Evolutionary conservation across 2,329 filamentous ascomycete genomes (phyloP), one percentile per base, ranked within the genome.

Genomic region (Myriosclerotinia duriaeana): DNA sequence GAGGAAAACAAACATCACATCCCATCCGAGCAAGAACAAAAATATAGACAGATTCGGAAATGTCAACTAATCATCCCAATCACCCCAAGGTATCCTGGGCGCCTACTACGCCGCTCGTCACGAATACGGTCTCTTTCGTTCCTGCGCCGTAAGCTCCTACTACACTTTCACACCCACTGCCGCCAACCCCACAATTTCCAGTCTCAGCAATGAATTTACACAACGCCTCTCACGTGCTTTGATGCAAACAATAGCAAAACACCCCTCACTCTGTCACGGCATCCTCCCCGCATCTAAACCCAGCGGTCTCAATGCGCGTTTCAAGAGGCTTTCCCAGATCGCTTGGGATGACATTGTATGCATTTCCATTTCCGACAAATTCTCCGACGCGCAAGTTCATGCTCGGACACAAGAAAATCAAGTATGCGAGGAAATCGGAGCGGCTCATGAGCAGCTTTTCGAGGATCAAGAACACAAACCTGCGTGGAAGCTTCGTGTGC

Each of bases 401-500:
- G 14, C 3, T 14, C 22, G 26, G 17, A 17, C 30, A 2, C 30
- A 26, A 15, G 48, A 63, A 34, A 15, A 12, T 2, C 46, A 26
- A 4, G 4, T 63, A 9, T n/a, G 60, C 2, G 61, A 63, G 20
- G 36, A 65, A 15, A 36, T 74, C n/a, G 71, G 66, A 15, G 54
- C 22, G n/a, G 63, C 55, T 12, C 72, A 74, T 64, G 56, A 69
- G 26, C 38, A 59, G n/a, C 56, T 66, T 1, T 73, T 66, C 11
- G 40, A 20, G 9, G 68, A 74, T n/a, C 69, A 61, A 20, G n/a
- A 68, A 12, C 30, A 26, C 1, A 69, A 68, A 40, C 72, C 72
- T 7, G 66, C 66, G 0, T 74, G 72, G 72, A 73, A 67, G 53
- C 1, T 73, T 8, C 36, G 65, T 3, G 65, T 71, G 36, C n/a